Conservation (phyloP, 768 basidiomycete genomes). For the Plicaturopsis crispa region DNA sequence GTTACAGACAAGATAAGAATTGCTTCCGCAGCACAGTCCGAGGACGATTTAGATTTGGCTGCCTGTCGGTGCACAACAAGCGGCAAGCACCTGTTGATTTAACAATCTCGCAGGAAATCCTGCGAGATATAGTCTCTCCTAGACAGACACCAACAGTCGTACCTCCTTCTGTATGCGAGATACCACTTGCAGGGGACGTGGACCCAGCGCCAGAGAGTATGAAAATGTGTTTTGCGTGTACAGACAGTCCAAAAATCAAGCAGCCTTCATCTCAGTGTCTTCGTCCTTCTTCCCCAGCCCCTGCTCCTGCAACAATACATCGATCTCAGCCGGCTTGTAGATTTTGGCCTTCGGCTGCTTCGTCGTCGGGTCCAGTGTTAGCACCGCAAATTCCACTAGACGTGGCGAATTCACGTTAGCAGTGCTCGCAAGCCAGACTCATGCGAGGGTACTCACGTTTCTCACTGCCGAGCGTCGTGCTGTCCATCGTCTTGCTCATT, state of each 20-base stretch:
- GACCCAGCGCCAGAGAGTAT: too few relatives aligned
- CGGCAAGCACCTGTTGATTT: too few relatives aligned
- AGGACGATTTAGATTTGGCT: too few relatives aligned
- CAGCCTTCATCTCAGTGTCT: constrained; percentile 69
- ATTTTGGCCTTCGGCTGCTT: constrained; percentile 87
- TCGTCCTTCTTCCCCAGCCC: constrained; percentile 86
- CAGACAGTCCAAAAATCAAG: constrained; percentile 16
- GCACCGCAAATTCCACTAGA: constrained; percentile 91
- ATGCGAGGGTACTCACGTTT: constrained; percentile 56
- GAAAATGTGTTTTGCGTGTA: too few relatives aligned
- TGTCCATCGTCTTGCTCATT: constrained; percentile 99
- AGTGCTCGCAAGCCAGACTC: constrained; percentile 4
- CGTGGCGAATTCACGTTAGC: background rate
- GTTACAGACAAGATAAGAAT: too few relatives aligned
- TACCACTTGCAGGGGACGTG: too few relatives aligned
- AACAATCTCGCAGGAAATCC: too few relatives aligned
- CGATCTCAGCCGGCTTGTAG: constrained; percentile 83
- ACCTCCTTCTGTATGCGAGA: too few relatives aligned
- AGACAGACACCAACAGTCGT: too few relatives aligned
- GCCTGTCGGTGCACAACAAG: too few relatives aligned
- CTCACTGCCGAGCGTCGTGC: constrained; percentile 92
- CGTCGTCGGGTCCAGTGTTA: constrained; percentile 74
- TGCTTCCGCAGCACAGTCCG: too few relatives aligned
- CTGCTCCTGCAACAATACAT: constrained; percentile 69
- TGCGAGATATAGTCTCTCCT: too few relatives aligned